A percentile compares a stretch with the other conserved stretches of the same genome.
These are phyloP conservation scores for Tagetes erecta DNA, from an alignment of 129 eudicot genomes.

Conservation along the genomic window DNA sequence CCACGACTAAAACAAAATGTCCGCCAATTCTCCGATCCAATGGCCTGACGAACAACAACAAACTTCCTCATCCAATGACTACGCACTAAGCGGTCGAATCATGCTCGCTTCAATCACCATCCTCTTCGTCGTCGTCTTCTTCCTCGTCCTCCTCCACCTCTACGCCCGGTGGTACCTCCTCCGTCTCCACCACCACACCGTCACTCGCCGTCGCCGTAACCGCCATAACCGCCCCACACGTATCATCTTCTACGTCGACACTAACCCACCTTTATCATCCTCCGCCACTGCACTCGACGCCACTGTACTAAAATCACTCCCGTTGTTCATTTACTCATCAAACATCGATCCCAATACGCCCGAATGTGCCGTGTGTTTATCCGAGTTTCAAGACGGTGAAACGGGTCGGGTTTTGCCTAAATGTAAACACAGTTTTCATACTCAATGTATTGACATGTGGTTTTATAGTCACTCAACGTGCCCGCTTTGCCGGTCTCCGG, in stretches of 20 bases:
- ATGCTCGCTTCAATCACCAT: constrained; percentile 74
- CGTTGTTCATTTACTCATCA: constrained; percentile 46
- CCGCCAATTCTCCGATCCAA: too few species aligned
- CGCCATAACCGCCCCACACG: constrained; percentile 50
- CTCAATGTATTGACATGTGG: constrained; percentile 93
- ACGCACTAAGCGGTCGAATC: constrained; percentile 71
- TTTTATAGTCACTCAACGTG: constrained; percentile 74
- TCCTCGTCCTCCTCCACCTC: constrained; percentile 60
- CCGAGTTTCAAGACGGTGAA: constrained; percentile 72
- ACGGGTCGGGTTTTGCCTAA: constrained; percentile 65
- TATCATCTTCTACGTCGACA: constrained; percentile 54
- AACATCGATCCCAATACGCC: constrained; percentile 16
- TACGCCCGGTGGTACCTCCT: constrained; percentile 80
- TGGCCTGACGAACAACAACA: not conserved
- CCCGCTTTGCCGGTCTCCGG: constrained; percentile 88
- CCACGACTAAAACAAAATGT: too few species aligned
- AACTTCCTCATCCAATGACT: constrained; percentile 26
- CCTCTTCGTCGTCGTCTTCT: constrained; percentile 61
- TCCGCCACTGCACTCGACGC: constrained; percentile 45
- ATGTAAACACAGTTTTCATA: constrained; percentile 70
- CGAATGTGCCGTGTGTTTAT: constrained; percentile 94
- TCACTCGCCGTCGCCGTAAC: constrained; percentile 40
- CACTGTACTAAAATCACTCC: constrained; percentile 49
- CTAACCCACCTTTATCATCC: not conserved
- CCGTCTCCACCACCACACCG: constrained; percentile 46